Base-by-base conservation (phyloP, 176 grass and related monocot species). In the Rhynchospora pubera region DNA sequence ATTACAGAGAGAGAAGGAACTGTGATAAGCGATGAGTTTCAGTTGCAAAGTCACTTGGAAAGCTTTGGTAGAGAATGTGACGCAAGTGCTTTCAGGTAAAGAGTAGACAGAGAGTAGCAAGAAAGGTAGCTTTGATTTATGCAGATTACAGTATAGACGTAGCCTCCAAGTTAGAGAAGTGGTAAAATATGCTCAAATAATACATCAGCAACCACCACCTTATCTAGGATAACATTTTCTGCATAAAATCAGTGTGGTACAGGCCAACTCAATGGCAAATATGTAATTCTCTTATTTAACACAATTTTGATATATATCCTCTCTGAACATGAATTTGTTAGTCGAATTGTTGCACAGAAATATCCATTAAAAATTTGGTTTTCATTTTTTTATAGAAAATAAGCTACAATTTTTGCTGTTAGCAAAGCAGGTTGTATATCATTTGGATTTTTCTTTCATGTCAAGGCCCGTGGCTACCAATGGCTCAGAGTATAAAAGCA, bases 41-140 rank as follows among this genome's bases (percentile, higher is more conserved):
- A 13, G 78, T 46, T 80, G 57, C 34, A 80, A 80, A 46, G 78
- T 80, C 78, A 80, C 30, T 44, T 80, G 78, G 15, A 22, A 78
- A 34, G 23, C 6, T 53, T 80, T 80, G 58, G 57, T 81, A 81
- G 79, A 65, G 61, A 65, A 61, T 82, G 43, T 63, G 60, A 82
- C 39, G 23, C 60, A 82, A 52, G 19, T 82, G 79, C 79, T 50
- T 66, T 82, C 22, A 82, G 79, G 79, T 82, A 81, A 64, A 45
- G 61, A 45, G 79, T 81, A 81, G 60, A 22, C 14, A 81, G n/a
- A 48, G 79, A 81, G 79, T 81, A 81, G 39, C 79, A 58, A 61
- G 42, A 65, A 82, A 64, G 58, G 79, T 13, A 58, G 34, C 57
- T 43, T 15, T 60, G 42, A 61, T 44, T 11, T 62, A 13, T 80